Evolutionary conservation across 192 early-diverging fungal genomes (phyloP).

Genomic region (Backusella sp.): DNA sequence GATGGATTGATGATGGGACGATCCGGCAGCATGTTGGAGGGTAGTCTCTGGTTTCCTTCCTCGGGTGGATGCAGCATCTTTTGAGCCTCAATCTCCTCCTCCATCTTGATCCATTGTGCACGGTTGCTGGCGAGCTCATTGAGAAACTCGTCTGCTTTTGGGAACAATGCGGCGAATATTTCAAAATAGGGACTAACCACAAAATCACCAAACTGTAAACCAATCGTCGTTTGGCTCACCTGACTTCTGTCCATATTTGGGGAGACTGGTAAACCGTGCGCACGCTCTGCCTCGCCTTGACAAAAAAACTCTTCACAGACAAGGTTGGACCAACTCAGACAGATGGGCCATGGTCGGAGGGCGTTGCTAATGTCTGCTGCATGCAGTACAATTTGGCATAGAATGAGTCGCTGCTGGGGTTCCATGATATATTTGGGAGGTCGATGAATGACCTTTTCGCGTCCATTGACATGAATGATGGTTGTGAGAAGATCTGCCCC

Average conservation of each 20-base stretch:
- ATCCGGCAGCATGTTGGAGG: slow-evolving; percentile 14
- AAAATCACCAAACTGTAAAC: slow-evolving; percentile 81
- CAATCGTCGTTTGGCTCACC: slow-evolving; percentile 70
- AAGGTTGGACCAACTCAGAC: slow-evolving; percentile 87
- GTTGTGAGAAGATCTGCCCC: not conserved
- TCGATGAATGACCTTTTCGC: slow-evolving; percentile 2
- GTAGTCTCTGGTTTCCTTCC: slow-evolving; percentile 5
- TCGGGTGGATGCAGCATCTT: slow-evolving; percentile 1
- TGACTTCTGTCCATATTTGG: slow-evolving; percentile 87
- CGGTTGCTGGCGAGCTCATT: slow-evolving; percentile 55
- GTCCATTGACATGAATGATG: not conserved
- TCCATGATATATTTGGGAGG: slow-evolving; percentile 27
- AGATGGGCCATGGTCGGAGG: slow-evolving; percentile 78
- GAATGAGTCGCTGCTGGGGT: slow-evolving; percentile 54
- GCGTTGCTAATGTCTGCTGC: slow-evolving; percentile 91
- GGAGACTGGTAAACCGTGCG: slow-evolving; percentile 70
- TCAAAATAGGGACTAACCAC: slow-evolving; percentile 87
- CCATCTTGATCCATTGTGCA: slow-evolving; percentile 51
- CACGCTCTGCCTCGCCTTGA: slow-evolving; percentile 85
- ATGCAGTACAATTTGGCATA: slow-evolving; percentile 76
- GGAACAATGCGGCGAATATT: slow-evolving; percentile 75
- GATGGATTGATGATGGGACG: slow-evolving; percentile 22
- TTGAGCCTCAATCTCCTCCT: slow-evolving; percentile 11
- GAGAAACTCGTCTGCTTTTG: slow-evolving; percentile 61
- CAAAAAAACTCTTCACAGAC: slow-evolving; percentile 85